Percentiles rank a stretch among this genome's conserved stretches.
These are phyloP conservation scores for Gossypium mustelinum DNA, from an alignment of 345 rosid species.

Conservation along the genomic window DNA sequence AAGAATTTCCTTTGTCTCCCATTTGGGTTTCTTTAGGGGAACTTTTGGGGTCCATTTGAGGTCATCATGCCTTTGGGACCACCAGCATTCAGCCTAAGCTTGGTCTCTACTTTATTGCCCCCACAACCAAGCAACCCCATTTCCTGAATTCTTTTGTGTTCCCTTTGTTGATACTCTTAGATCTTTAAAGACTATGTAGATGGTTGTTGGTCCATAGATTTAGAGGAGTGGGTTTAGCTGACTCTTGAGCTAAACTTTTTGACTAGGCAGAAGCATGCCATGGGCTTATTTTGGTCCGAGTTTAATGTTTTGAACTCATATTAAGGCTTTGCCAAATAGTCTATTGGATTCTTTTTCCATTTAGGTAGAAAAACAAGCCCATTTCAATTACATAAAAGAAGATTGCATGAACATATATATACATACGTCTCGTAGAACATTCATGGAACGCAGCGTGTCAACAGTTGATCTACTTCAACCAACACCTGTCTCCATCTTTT, in stretches of 20 bases:
- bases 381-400: too few relatives aligned
- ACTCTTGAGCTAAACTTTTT: slow-evolving; percentile 1
- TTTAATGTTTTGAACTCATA: background rate
- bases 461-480: background rate
- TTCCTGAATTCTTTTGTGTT: background rate
- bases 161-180: slow-evolving; percentile 20
- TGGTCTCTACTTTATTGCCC: slow-evolving; percentile 6
- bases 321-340: background rate
- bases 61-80: slow-evolving; percentile 35
- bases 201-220: slow-evolving; percentile 9
- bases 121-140: slow-evolving; percentile 18
- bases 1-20: slow-evolving; percentile 36
- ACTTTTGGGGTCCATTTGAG: slow-evolving; percentile 30
- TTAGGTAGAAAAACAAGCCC: too few relatives aligned
- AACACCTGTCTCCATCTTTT: slow-evolving; percentile 20
- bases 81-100: slow-evolving; percentile 18
- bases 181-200: slow-evolving; percentile 10
- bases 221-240: background rate
- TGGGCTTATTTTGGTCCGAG: background rate
- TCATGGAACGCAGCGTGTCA: slow-evolving; percentile 22
- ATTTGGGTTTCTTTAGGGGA: slow-evolving; percentile 26
- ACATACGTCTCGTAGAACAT: background rate
- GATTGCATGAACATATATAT: background rate
- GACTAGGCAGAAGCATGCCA: background rate
- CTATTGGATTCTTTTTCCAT: background rate